Percentiles rank a stretch among this genome's conserved stretches.
Evolutionary conservation across 2,329 filamentous ascomycete species (phyloP).

Genomic region (Fusarium ramigenum): DNA sequence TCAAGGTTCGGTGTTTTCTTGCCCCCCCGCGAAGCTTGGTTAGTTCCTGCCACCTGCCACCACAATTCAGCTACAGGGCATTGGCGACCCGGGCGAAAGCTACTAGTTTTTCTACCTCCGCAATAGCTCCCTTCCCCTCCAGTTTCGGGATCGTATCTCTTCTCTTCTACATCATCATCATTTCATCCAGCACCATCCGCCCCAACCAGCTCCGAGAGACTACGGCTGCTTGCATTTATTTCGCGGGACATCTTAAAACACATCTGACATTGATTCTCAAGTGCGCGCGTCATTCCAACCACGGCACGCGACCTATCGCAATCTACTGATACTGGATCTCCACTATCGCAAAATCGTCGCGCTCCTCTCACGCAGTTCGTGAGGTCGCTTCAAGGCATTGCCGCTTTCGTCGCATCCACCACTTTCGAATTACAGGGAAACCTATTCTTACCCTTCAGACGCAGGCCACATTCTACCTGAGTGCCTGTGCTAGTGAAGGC

Average conservation of each 20-base stretch:
- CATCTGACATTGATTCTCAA: not conserved
- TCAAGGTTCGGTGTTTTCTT: too few relatives aligned
- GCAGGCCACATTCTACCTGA: not conserved
- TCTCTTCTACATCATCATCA: constrained; percentile 41
- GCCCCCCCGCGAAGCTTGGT: not conserved
- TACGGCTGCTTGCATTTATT: not conserved
- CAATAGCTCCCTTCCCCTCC: constrained; percentile 26
- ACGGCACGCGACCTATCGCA: constrained; percentile 27
- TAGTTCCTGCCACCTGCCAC: constrained; percentile 31
- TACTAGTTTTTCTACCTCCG: constrained; percentile 37
- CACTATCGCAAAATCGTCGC: constrained; percentile 16
- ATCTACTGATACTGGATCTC: constrained; percentile 17
- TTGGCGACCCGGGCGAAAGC: constrained; percentile 20
- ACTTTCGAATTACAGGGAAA: not conserved
- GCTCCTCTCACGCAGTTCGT: not conserved
- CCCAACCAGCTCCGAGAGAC: not conserved
- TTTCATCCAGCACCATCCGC: not conserved
- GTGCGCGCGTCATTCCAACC: constrained; percentile 4
- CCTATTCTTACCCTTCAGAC: not conserved
- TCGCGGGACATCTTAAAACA: not conserved
- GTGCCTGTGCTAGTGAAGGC: constrained; percentile 9
- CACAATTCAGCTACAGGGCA: constrained; percentile 27
- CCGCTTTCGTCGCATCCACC: not conserved
- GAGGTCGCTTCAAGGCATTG: not conserved
- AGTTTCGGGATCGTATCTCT: constrained; percentile 8